Conservation (phyloP, 441 rosid species). For the Brassica hybrid region DNA sequence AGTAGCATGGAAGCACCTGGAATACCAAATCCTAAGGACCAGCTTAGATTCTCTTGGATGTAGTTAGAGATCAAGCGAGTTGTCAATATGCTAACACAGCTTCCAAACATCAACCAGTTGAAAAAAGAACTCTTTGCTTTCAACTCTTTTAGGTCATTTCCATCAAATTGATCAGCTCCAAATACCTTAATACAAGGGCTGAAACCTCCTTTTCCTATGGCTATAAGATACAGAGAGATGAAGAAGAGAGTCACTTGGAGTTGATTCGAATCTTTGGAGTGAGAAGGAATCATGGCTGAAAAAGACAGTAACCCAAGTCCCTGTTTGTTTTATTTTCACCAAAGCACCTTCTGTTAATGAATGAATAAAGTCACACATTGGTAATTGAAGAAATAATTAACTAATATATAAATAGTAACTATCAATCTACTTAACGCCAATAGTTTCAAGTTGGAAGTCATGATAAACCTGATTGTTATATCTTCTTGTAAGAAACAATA, state of each 20-base stretch:
- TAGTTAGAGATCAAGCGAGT: background rate
- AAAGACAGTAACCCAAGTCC: background rate
- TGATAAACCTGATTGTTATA: background rate
- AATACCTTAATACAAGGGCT: constrained; percentile 1
- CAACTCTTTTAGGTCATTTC: background rate
- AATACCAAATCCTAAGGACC: constrained; percentile 1
- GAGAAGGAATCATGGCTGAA: background rate
- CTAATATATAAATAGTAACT: background rate
- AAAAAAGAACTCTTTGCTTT: constrained; percentile 1
- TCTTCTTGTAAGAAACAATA: background rate
- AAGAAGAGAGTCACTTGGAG: constrained; percentile 1
- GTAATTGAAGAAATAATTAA: background rate
- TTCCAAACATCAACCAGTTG: constrained; percentile 6
- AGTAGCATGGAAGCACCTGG: background rate
- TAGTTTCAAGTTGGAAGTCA: background rate
- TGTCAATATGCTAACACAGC: background rate
- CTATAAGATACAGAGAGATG: constrained; percentile 5
- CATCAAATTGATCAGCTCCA: background rate
- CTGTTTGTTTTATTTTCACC: background rate
- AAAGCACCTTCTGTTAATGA: background rate
- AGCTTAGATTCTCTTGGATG: constrained; percentile 4
- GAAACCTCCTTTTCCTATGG: background rate
- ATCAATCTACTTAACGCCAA: background rate
- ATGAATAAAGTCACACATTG: background rate
- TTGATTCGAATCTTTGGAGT: constrained; percentile 5